phyloP scores from a whole-genome alignment of 805 yeast genomes.

The Starmerella geochares region DNA sequence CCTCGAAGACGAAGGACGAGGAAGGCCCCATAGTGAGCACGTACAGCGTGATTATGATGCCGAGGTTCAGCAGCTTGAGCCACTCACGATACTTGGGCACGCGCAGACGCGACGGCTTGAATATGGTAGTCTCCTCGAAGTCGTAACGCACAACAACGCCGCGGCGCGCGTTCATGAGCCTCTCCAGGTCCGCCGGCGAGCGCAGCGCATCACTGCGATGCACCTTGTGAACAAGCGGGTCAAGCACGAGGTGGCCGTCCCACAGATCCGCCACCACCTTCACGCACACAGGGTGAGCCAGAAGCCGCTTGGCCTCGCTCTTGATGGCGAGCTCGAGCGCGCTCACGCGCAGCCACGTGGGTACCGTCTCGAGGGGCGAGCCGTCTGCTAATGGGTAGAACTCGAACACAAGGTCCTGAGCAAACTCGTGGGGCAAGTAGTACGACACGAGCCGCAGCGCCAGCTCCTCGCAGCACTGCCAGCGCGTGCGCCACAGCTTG shows the following conservation, averaged over 20 bases:
- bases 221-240: constrained; percentile 32
- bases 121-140: constrained; percentile 31
- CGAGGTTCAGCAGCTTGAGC: constrained; percentile 29
- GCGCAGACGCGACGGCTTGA: constrained; percentile 34
- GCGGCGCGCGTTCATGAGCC: constrained; percentile 26
- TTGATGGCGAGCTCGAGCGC: constrained; percentile 45
- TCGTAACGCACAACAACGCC: constrained; percentile 33
- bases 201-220: constrained; percentile 27
- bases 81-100: constrained; percentile 34
- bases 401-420: constrained; percentile 39
- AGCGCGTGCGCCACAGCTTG: constrained; percentile 36
- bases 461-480: constrained; percentile 44
- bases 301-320: constrained; percentile 43
- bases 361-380: constrained; percentile 22
- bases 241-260: constrained; percentile 41
- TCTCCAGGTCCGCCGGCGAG: constrained; percentile 25
- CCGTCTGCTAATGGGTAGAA: constrained; percentile 40
- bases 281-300: constrained; percentile 44
- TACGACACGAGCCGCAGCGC: constrained; percentile 43
- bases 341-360: constrained; percentile 35
- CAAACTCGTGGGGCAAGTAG: constrained; percentile 35
- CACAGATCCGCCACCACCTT: constrained; percentile 42
- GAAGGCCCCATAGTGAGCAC: constrained; percentile 25
- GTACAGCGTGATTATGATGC: constrained; percentile 30
- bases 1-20: constrained; percentile 28